These are phyloP conservation scores for Saccharomycodes ludwigii DNA, from an alignment of 805 yeast species.

Conservation along the genomic window DNA sequence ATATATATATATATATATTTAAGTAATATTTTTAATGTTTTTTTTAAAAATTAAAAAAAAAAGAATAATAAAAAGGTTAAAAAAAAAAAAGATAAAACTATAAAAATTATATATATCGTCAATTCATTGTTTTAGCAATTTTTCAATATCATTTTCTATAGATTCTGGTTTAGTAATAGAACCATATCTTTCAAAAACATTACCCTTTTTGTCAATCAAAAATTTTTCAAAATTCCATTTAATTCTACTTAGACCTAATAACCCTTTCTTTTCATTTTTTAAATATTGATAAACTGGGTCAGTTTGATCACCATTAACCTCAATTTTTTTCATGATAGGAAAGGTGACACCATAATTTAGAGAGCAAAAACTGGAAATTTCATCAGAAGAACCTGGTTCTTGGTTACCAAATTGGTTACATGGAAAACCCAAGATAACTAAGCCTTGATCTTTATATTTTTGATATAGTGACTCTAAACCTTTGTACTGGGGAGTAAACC, in stretches of 20 bases:
- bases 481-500: conserved; percentile 62
- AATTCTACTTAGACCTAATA: conserved; percentile 56
- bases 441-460: conserved; percentile 49
- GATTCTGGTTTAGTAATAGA: conserved; percentile 57
- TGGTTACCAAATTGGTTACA: conserved; percentile 82
- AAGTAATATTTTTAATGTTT: too few relatives aligned
- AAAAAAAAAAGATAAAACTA: too few relatives aligned
- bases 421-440: conserved; percentile 73
- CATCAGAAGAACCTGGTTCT: conserved; percentile 59
- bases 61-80: too few relatives aligned
- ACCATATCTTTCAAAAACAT: conserved; percentile 47
- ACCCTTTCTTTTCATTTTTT: conserved; percentile 48
- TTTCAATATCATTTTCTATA: conserved; percentile 47
- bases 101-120: too few relatives aligned
- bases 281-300: conserved; percentile 74
- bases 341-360: conserved; percentile 82
- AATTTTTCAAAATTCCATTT: conserved; percentile 78
- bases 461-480: conserved; percentile 60
- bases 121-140: conserved; percentile 36
- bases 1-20: too few relatives aligned
- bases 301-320: conserved; percentile 75
- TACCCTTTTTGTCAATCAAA: conserved; percentile 40
- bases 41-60: too few relatives aligned
- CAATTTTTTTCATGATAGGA: conserved; percentile 77
- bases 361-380: conserved; percentile 61